Evolutionary conservation across 148 eudicot species (phyloP).

Genomic region (Nyssa sinensis): DNA sequence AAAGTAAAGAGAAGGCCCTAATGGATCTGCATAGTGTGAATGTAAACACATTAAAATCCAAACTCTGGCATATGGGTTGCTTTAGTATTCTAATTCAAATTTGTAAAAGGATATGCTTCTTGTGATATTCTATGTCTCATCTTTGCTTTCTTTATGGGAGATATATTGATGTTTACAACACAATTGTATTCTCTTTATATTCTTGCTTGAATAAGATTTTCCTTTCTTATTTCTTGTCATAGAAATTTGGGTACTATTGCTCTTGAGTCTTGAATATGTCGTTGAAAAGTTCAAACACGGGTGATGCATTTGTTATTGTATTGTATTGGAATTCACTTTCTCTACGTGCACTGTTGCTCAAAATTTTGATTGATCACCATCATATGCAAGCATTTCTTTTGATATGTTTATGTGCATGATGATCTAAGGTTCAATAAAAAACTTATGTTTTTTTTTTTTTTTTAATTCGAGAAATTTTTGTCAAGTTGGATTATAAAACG

Average conservation of each 20-base stretch:
- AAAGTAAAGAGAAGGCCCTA: conserved; percentile 17
- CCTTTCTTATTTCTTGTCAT: not conserved
- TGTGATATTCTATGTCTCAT: not conserved
- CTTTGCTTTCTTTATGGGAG: not conserved
- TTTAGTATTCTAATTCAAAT: not conserved
- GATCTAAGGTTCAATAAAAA: too few relatives aligned
- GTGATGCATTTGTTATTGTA: not conserved
- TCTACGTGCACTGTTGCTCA: not conserved
- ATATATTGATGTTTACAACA: not conserved
- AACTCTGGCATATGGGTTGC: conserved; percentile 17
- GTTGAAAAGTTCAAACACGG: not conserved
- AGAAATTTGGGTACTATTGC: not conserved
- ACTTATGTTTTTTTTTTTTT: too few relatives aligned
- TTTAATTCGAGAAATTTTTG: not conserved
- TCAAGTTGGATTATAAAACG: not conserved
- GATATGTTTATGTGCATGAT: not conserved
- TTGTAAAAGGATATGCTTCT: not conserved
- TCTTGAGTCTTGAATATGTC: not conserved
- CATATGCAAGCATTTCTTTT: not conserved
- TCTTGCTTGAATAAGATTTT: not conserved
- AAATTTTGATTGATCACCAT: not conserved
- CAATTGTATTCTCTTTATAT: too few relatives aligned
- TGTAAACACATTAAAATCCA: conserved; percentile 29
- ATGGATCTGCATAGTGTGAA: conserved; percentile 17
- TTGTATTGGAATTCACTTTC: not conserved